Percentiles rank a stretch among this genome's conserved stretches.
Evolutionary conservation across 176 grass and related monocot species (phyloP).

Genomic region (Musa beccarii): DNA sequence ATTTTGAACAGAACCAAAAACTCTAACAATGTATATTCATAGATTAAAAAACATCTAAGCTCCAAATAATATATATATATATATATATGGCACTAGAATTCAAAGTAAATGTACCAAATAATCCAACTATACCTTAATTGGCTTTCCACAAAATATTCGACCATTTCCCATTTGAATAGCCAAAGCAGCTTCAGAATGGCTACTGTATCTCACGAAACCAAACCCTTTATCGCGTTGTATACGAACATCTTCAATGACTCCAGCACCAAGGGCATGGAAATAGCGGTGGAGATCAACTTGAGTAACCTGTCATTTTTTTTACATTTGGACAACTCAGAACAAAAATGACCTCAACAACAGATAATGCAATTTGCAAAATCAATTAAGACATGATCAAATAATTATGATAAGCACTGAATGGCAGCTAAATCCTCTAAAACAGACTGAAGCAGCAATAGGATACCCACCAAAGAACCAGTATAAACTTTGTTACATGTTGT

Average conservation of each 20-base stretch:
- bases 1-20: too few relatives aligned
- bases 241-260: slow-evolving; percentile 86
- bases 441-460: neutral
- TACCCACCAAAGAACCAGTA: neutral
- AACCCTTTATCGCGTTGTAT: slow-evolving; percentile 90
- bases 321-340: neutral
- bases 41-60: too few relatives aligned
- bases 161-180: slow-evolving; percentile 86
- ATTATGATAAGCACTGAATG: neutral
- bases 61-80: too few relatives aligned
- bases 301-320: slow-evolving; percentile 25
- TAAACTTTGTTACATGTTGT: too few relatives aligned
- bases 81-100: too few relatives aligned
- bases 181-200: slow-evolving; percentile 75
- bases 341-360: neutral
- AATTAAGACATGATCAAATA: neutral
- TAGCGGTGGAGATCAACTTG: slow-evolving; percentile 73
- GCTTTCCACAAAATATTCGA: slow-evolving; percentile 58
- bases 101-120: neutral
- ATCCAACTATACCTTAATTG: slow-evolving; percentile 54
- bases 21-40: too few relatives aligned
- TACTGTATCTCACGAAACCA: slow-evolving; percentile 93
- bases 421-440: neutral
- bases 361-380: neutral
- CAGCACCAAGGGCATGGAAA: slow-evolving; percentile 69